phyloP scores from a whole-genome alignment of 2,329 filamentous ascomycete genomes.

The Hymenoscyphus occultus region DNA sequence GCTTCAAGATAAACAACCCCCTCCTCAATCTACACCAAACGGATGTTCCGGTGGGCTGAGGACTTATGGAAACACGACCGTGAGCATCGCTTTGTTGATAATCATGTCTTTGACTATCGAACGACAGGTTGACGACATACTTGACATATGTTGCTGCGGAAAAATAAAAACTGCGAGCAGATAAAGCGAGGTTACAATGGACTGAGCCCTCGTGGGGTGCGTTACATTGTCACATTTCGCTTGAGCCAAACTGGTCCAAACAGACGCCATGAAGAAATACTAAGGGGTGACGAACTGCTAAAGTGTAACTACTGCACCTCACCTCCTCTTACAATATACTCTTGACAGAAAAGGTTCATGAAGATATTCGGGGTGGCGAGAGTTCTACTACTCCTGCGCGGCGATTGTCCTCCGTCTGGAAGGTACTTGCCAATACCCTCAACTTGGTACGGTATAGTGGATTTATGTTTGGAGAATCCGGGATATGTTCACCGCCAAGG shows the following conservation, averaged over 20 bases:
- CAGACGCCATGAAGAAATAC: too few relatives aligned
- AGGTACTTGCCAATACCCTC: neutral
- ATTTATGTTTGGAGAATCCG: neutral
- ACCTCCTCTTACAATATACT: too few relatives aligned
- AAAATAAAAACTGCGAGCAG: neutral
- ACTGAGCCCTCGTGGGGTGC: neutral
- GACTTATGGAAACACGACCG: neutral
- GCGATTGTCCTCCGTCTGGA: neutral
- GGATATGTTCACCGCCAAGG: neutral
- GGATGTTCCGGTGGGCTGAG: neutral
- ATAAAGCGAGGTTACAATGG: neutral
- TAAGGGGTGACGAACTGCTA: too few relatives aligned
- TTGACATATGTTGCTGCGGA: neutral
- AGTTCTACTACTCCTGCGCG: neutral
- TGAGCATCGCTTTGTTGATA: neutral
- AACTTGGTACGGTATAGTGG: neutral
- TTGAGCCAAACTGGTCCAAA: neutral
- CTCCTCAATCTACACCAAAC: neutral
- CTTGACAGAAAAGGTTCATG: too few relatives aligned
- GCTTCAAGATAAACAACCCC: neutral
- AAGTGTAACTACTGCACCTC: too few relatives aligned
- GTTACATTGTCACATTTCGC: neutral
- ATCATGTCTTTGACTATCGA: neutral
- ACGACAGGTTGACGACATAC: too few relatives aligned
- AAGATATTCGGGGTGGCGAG: too few relatives aligned